Percentiles rank a stretch among this genome's conserved stretches.
These are phyloP conservation scores for Yueomyces sp. DNA, from an alignment of 805 yeast genomes.

Conservation along the genomic window DNA sequence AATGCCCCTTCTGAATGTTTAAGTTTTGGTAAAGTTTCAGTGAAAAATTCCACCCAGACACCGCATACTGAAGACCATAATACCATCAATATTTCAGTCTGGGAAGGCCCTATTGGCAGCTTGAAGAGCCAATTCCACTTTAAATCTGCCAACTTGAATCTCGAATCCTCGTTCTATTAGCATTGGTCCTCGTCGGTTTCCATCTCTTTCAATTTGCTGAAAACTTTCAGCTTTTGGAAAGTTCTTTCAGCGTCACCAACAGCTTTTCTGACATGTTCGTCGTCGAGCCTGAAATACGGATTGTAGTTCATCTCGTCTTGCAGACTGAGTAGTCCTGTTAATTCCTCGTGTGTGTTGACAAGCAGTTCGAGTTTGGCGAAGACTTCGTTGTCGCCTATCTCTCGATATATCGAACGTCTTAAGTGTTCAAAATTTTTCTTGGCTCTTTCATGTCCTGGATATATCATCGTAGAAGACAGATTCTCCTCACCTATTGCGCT, in stretches of 20 bases:
- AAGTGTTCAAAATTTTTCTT: slow-evolving; percentile 68
- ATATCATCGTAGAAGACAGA: slow-evolving; percentile 42
- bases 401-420: slow-evolving; percentile 40
- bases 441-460: slow-evolving; percentile 95
- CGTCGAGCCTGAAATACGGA: slow-evolving; percentile 79
- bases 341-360: slow-evolving; percentile 41
- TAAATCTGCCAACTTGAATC: no score
- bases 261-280: slow-evolving; percentile 44
- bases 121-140: background rate
- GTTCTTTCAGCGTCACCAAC: slow-evolving; percentile 35
- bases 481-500: slow-evolving; percentile 36
- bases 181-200: background rate
- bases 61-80: no score
- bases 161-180: no score
- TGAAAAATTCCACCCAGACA: no score
- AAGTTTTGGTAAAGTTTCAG: no score
- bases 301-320: slow-evolving; percentile 70
- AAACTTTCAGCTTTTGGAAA: slow-evolving; percentile 34
- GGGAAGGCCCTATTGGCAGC: no score
- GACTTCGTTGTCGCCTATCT: slow-evolving; percentile 27
- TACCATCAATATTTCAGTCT: no score
- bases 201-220: slow-evolving; percentile 47
- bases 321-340: slow-evolving; percentile 80
- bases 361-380: slow-evolving; percentile 41
- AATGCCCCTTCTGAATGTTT: no score